These are phyloP conservation scores for Hyphodiscus sp. DNA, from an alignment of 2,329 filamentous ascomycete genomes.

Conservation along the genomic window DNA sequence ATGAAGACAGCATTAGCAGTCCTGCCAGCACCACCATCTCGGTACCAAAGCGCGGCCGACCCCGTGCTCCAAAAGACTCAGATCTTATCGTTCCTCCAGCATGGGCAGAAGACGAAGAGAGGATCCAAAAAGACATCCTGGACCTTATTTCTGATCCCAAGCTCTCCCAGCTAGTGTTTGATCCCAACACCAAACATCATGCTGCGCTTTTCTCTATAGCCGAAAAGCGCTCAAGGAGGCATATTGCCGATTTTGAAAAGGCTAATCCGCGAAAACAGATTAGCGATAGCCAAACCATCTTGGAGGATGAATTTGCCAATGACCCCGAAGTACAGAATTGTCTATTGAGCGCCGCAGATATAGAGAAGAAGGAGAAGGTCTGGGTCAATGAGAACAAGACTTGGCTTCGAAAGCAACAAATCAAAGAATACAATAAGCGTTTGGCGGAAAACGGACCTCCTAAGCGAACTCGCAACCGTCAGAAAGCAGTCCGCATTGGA, in stretches of 20 bases:
- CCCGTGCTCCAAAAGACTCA: constrained; percentile 27
- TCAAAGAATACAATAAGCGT: constrained; percentile 72
- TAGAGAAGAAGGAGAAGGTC: constrained; percentile 77
- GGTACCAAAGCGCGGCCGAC: constrained; percentile 22
- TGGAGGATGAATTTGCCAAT: constrained; percentile 77
- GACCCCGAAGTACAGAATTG: constrained; percentile 84
- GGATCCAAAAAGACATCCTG: constrained; percentile 64
- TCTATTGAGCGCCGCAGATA: constrained; percentile 65
- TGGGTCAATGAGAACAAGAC: constrained; percentile 96
- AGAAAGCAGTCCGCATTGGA: constrained; percentile 52
- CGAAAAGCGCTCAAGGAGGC: constrained; percentile 47
- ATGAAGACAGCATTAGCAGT: constrained; percentile 5
- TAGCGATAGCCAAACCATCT: constrained; percentile 59
- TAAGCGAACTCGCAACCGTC: constrained; percentile 51
- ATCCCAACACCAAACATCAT: constrained; percentile 51
- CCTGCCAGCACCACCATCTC: constrained; percentile 14
- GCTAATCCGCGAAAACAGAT: constrained; percentile 42
- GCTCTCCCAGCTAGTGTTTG: constrained; percentile 63
- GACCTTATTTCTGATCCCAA: constrained; percentile 62
- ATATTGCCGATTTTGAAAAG: constrained; percentile 45
- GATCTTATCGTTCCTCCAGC: constrained; percentile 40
- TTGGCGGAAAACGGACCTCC: constrained; percentile 46
- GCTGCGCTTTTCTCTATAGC: constrained; percentile 52
- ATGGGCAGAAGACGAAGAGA: constrained; percentile 54
- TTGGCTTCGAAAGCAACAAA: constrained; percentile 81